Evolutionary conservation across 2,329 filamentous ascomycete species (phyloP).

Genomic region (Phaeomoniella chlamydospora): DNA sequence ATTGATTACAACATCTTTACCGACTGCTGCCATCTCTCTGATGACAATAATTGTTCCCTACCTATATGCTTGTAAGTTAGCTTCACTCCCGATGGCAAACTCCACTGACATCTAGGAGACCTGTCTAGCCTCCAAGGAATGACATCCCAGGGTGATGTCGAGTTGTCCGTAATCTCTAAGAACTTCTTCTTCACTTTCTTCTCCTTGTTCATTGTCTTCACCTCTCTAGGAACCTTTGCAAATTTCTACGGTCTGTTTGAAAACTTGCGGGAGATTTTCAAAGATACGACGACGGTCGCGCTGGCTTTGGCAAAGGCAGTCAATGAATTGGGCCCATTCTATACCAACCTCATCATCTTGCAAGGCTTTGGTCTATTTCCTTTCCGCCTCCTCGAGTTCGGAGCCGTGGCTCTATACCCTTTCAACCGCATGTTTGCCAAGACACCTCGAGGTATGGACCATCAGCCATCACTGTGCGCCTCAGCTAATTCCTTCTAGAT

Average conservation of each 20-base stretch:
- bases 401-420: constrained; percentile 70
- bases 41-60: constrained; percentile 85
- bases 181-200: constrained; percentile 99
- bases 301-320: constrained; percentile 62
- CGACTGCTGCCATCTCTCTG: constrained; percentile 71
- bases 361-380: constrained; percentile 91
- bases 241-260: constrained; percentile 54
- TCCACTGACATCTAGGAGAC: constrained; percentile 20
- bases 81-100: background rate
- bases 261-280: constrained; percentile 55
- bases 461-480: constrained; percentile 2
- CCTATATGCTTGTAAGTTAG: constrained; percentile 64
- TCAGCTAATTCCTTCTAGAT: constrained; percentile 31
- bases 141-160: constrained; percentile 87
- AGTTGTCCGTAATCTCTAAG: constrained; percentile 89
- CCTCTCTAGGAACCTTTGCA: constrained; percentile 66
- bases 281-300: constrained; percentile 67
- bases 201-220: constrained; percentile 95
- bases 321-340: constrained; percentile 64
- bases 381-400: constrained; percentile 80
- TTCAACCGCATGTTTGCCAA: constrained; percentile 63
- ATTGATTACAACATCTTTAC: constrained; percentile 74
- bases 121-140: constrained; percentile 84
- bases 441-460: constrained; percentile 52
- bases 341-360: constrained; percentile 84